phyloP scores from a whole-genome alignment of 768 basidiomycete species.

The Royoungia palumana region DNA sequence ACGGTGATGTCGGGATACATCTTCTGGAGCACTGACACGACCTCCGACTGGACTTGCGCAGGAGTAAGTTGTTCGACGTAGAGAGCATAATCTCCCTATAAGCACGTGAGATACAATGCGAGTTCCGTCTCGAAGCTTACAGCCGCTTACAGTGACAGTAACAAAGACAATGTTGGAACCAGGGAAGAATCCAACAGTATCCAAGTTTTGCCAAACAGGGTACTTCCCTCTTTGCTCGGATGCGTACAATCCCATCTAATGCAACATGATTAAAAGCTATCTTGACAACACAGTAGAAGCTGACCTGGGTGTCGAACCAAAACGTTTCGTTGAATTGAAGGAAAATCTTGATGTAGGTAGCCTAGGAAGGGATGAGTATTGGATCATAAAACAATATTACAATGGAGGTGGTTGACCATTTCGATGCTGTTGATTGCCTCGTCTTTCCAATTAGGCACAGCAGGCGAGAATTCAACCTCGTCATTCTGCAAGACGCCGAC shows the following conservation, averaged over 20 bases:
- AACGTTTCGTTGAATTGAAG: conserved; percentile 60
- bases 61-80: conserved; percentile 55
- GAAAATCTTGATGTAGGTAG: conserved; percentile 67
- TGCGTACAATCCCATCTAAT: conserved; percentile 49
- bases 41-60: conserved; percentile 46
- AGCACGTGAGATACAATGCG: neutral
- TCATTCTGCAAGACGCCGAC: conserved; percentile 65
- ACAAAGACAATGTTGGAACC: conserved; percentile 48
- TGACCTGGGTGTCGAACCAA: conserved; percentile 50
- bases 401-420: conserved; percentile 43
- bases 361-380: conserved; percentile 24
- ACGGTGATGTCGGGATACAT: conserved; percentile 59
- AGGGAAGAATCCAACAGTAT: conserved; percentile 54
- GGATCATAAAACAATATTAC: neutral
- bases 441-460: conserved; percentile 55
- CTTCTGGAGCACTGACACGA: conserved; percentile 50
- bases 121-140: neutral
- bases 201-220: conserved; percentile 66
- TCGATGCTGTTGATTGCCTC: conserved; percentile 61
- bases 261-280: neutral
- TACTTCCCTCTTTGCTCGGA: conserved; percentile 58
- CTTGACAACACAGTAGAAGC: neutral
- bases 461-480: conserved; percentile 55
- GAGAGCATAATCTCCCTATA: conserved; percentile 57
- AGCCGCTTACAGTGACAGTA: conserved; percentile 24